Evolutionary conservation across 1,284 basidiomycete genomes (phyloP).

Genomic region (Sporisorium graminicola): DNA sequence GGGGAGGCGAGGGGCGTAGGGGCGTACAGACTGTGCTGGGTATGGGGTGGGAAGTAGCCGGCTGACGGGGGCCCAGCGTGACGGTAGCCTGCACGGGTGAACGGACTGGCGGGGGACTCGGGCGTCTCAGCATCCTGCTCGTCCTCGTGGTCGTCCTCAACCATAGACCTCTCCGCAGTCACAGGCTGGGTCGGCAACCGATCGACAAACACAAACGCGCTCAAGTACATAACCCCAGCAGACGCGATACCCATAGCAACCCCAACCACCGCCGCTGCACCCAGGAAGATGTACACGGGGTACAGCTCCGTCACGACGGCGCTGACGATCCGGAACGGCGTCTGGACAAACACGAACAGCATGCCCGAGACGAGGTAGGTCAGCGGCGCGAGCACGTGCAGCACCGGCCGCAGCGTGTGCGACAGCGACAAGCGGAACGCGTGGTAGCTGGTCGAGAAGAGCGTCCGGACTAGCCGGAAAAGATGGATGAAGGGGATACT

Average conservation of each 20-base stretch:
- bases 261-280: conserved; percentile 37
- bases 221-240: conserved; percentile 29
- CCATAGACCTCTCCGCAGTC: not conserved
- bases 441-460: conserved; percentile 10
- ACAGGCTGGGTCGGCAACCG: not conserved
- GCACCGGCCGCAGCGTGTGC: conserved; percentile 25
- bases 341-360: conserved; percentile 30
- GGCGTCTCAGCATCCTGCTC: not conserved
- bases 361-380: conserved; percentile 40
- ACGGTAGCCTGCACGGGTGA: not conserved
- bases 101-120: not conserved
- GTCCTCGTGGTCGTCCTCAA: not conserved
- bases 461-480: conserved; percentile 3
- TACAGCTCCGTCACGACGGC: conserved; percentile 31
- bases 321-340: conserved; percentile 5
- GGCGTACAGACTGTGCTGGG: not conserved
- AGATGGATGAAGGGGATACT: not conserved
- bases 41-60: not conserved
- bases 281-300: conserved; percentile 54
- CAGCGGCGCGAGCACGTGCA: conserved; percentile 24
- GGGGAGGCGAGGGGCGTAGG: conserved; percentile 12
- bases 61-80: not conserved
- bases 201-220: conserved; percentile 44
- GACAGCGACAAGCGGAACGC: conserved; percentile 15
- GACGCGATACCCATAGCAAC: conserved; percentile 28